Base-by-base conservation (phyloP, 2,329 filamentous ascomycete genomes). In the Pseudogymnoascus sp. region DNA sequence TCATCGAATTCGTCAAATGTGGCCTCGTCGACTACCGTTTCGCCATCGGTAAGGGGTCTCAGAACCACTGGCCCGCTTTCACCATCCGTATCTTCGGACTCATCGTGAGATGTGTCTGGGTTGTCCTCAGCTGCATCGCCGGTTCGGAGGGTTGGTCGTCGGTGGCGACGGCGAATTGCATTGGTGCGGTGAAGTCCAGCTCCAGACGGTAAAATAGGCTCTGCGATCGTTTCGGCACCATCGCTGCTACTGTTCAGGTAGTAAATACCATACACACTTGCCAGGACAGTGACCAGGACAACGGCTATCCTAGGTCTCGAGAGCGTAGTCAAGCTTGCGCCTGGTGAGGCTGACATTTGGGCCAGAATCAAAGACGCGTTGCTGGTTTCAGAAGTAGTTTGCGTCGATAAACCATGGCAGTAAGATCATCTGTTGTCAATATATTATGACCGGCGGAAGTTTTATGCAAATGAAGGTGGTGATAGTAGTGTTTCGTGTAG, bases 121-220 rank as follows among this genome's bases (percentile, higher is more conserved):
- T 78, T 77, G 62, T 76, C 76, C 71, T 33, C 72, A 71, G 62
- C 73, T 25, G 21, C 69, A 47, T 75, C 75, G 28, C 72, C 73
- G n/a, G 59, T 56, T 47, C 44, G 61, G 59, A 53, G 60, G 23
- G 40, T 35, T 62, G 60, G 37, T 59, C 64, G 63, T 59, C 64
- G 53, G 23, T 78, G 78, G 33, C 75, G 71, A 56, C 83, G 81
- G 65, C 86, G 84, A 38, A 90, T 72, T 10, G 88, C 87, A 73
- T 89, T 90, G 71, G 86, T 87, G 66, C 88, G 79, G 67, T 84
- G 87, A 31, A 90, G 75, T 12, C 69, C 66, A 23, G 62, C 33
- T n/a, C 53, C 64, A 28, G 47, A 67, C 35, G 33, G 3, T 8
- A 5, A 1, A 40, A 4, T 25, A 16, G 18, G 59, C 8, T 60